phyloP scores from a whole-genome alignment of 805 yeast genomes.

The Wickerhamomyces ciferrii region DNA sequence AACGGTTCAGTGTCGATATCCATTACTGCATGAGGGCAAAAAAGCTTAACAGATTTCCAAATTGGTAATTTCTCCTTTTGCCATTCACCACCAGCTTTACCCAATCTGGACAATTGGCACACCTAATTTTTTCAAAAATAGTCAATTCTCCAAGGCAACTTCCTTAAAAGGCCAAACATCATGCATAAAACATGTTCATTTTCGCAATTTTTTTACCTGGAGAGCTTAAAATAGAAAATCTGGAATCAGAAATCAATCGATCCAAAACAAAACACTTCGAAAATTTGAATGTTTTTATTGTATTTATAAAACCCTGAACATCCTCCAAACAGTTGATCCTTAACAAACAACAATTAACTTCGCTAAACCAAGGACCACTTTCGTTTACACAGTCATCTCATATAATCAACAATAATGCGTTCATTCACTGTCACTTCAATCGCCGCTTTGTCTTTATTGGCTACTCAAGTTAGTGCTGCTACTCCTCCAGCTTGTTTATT shows the following conservation, averaged over 20 bases:
- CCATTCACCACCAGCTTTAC: not conserved
- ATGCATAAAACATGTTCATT: not conserved
- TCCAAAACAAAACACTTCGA: not conserved
- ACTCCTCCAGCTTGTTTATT: constrained; percentile 90
- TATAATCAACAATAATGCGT: constrained; percentile 4
- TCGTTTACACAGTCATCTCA: not conserved
- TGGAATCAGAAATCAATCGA: not conserved
- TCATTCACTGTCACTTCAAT: constrained; percentile 8
- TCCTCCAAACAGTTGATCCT: not conserved
- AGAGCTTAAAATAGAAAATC: constrained; percentile 1
- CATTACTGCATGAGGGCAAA: too few species aligned
- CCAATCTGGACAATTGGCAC: too few species aligned
- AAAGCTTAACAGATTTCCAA: not conserved
- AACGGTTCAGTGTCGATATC: not conserved
- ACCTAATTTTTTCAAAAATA: too few species aligned
- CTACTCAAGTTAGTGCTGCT: constrained; percentile 30
- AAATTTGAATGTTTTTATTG: not conserved
- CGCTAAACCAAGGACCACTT: not conserved
- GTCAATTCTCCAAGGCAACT: not conserved
- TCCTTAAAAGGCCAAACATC: not conserved
- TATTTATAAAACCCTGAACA: not conserved
- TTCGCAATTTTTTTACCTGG: not conserved
- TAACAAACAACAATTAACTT: not conserved
- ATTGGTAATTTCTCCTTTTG: not conserved
- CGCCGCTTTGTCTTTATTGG: constrained; percentile 14